Base-by-base conservation (phyloP, 805 yeast species). In the Komagataella mondaviorum region DNA sequence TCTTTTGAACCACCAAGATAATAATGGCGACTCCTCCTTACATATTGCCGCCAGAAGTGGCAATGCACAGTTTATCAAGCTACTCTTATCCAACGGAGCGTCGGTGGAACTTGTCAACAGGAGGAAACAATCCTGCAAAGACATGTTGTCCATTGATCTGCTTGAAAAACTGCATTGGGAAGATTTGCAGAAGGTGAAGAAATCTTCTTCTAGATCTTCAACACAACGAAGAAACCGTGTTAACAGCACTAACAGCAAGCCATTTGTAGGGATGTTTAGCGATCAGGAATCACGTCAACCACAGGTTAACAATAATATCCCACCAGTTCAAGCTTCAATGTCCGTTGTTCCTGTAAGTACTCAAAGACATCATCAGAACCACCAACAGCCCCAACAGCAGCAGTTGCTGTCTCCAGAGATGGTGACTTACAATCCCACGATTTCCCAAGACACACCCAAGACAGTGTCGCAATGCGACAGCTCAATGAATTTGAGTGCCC, bases 21-120 rank as follows among this genome's bases (percentile, higher is more conserved):
- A 72, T 20, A 74, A 80, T 54, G 97, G 97, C 4, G 88, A 89
- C 57, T 88, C 96, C 0, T 88, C 95, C 6, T 68, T 89, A 49
- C 95, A 88, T 59, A 70, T 91, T 47, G 89, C 96, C 0, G 78
- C 80, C 14, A 71, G 79, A 44, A 68, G 78, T 6, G 75, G 76
- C 3, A 77, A 83, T 50, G 63, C 73, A 12, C 63, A 65, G 39
- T 64, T 80, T 24, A 67, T 71, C 23, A 67, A 68, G 43, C 64
- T 69, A 17, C 64, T 81, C 49, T 55, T 75, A 45, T 68, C 73
- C 48, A 69, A 76, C 57, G 71, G 75, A 23, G 85, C 84, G 5
- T 66, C 66, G 52, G 49, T 60, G 46, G 44, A 52, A 12, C 24
- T 57, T 48, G 50, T 54, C 6, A 54, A 55, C n/a, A 14, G 47